Percentiles rank a stretch among this genome's conserved stretches.
Evolutionary conservation across 1,139 yeast genomes (phyloP).

Genomic region (Suhomyces kunorum): DNA sequence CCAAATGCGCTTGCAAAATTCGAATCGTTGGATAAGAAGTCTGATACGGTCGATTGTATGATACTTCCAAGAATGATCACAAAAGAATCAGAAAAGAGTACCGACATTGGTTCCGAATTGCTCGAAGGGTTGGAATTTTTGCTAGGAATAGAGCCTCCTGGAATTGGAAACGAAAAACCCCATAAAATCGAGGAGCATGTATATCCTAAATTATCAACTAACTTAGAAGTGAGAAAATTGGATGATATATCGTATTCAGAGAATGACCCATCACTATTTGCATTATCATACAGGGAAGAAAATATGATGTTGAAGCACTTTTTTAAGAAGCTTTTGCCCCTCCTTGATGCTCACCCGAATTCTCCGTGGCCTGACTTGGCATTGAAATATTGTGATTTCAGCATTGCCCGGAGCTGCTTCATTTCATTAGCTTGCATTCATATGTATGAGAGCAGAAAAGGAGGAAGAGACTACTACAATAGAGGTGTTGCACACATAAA

Average conservation of each 20-base stretch:
- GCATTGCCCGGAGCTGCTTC: conserved; percentile 56
- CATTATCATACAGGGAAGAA: conserved; percentile 42
- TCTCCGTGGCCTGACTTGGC: conserved; percentile 62
- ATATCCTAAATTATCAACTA: not conserved
- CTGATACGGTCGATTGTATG: not conserved
- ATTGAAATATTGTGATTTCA: conserved; percentile 54
- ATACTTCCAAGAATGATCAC: not conserved
- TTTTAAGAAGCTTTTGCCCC: conserved; percentile 50
- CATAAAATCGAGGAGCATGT: not conserved
- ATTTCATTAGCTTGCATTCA: conserved; percentile 56
- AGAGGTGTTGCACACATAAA: conserved; percentile 54
- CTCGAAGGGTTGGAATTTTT: conserved; percentile 23
- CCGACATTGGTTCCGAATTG: conserved; percentile 19
- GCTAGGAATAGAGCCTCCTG: conserved; percentile 10
- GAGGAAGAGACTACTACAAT: conserved; percentile 49
- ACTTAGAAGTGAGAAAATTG: too few species aligned
- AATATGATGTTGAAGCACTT: conserved; percentile 54
- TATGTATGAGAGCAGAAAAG: conserved; percentile 48
- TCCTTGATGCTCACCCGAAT: conserved; percentile 57
- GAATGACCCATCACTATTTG: conserved; percentile 1
- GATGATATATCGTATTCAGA: not conserved
- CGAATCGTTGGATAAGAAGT: not conserved
- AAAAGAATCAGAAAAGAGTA: not conserved
- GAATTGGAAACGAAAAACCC: not conserved
- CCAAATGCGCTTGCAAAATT: not conserved